Evolutionary conservation across 2,329 filamentous ascomycete species (phyloP).

Genomic region (Fusarium sp.): DNA sequence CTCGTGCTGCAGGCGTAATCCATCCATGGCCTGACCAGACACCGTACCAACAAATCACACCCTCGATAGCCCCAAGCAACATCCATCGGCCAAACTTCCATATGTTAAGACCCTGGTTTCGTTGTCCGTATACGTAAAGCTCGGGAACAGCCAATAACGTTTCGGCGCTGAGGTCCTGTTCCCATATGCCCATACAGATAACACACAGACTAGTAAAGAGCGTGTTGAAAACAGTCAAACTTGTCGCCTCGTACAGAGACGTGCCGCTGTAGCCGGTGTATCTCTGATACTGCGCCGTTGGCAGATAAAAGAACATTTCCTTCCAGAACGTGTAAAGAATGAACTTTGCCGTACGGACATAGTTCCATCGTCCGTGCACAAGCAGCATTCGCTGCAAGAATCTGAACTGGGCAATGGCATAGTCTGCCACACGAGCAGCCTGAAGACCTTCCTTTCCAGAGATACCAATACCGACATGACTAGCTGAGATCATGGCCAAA

Average conservation of each 20-base stretch:
- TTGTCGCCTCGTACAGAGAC: conserved; percentile 88
- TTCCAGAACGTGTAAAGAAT: conserved; percentile 96
- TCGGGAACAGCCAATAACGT: conserved; percentile 94
- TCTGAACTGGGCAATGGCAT: conserved; percentile 90
- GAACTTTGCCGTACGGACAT: conserved; percentile 88
- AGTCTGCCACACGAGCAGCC: conserved; percentile 90
- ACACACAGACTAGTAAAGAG: conserved; percentile 91
- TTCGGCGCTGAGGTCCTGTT: conserved; percentile 85
- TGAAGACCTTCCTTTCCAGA: conserved; percentile 93
- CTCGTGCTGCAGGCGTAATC: conserved; percentile 65
- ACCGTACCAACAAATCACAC: conserved; percentile 79
- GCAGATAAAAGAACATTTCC: conserved; percentile 83
- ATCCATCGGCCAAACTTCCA: conserved; percentile 83
- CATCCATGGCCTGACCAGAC: conserved; percentile 65
- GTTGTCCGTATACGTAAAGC: conserved; percentile 86
- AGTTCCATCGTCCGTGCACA: conserved; percentile 92
- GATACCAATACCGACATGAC: conserved; percentile 90
- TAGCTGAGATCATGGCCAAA: conserved; percentile 91
- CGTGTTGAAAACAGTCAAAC: conserved; percentile 92
- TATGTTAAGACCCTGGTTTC: conserved; percentile 78
- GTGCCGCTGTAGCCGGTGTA: conserved; percentile 92
- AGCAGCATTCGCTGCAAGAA: conserved; percentile 88
- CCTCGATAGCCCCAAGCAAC: conserved; percentile 78
- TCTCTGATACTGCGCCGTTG: conserved; percentile 85
- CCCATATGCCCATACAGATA: conserved; percentile 91